phyloP scores from a whole-genome alignment of 495 filamentous ascomycete genomes.

The Aspergillus funiculosus region DNA sequence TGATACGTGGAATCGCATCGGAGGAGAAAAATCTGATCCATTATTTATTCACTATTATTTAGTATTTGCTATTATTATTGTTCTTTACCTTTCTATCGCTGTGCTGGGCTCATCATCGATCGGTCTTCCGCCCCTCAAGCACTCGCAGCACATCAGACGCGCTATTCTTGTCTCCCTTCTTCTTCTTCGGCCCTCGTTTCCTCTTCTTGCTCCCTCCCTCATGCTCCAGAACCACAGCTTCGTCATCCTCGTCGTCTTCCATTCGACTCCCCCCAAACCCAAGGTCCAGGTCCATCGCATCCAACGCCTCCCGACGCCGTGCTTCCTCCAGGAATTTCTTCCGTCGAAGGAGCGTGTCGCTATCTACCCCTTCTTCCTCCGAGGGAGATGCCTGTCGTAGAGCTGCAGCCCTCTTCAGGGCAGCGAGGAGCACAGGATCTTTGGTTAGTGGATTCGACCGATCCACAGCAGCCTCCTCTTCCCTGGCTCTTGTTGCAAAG shows the following conservation, averaged over 20 bases:
- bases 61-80: too few relatives aligned
- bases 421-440: slow-evolving; percentile 77
- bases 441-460: slow-evolving; percentile 45
- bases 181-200: slow-evolving; percentile 80
- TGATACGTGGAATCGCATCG: too few relatives aligned
- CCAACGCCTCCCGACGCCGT: slow-evolving; percentile 56
- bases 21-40: too few relatives aligned
- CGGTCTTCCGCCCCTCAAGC: slow-evolving; percentile 61
- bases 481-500: slow-evolving; percentile 32
- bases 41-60: too few relatives aligned
- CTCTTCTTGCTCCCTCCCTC: slow-evolving; percentile 54
- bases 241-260: slow-evolving; percentile 77
- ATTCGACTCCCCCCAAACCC: slow-evolving; percentile 83
- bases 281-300: slow-evolving; percentile 88
- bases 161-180: slow-evolving; percentile 77
- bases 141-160: slow-evolving; percentile 75
- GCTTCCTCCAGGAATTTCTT: slow-evolving; percentile 66
- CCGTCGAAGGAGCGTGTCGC: slow-evolving; percentile 55
- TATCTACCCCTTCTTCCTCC: slow-evolving; percentile 36
- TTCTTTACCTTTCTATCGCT: neutral
- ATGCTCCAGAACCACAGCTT: slow-evolving; percentile 61
- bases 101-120: slow-evolving; percentile 4
- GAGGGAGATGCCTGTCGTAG: slow-evolving; percentile 48
- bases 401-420: slow-evolving; percentile 75
- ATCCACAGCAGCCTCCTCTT: slow-evolving; percentile 34